Evolutionary conservation across 805 yeast genomes (phyloP), one percentile per base, ranked within the genome.

Genomic region (Ogataea corticis): DNA sequence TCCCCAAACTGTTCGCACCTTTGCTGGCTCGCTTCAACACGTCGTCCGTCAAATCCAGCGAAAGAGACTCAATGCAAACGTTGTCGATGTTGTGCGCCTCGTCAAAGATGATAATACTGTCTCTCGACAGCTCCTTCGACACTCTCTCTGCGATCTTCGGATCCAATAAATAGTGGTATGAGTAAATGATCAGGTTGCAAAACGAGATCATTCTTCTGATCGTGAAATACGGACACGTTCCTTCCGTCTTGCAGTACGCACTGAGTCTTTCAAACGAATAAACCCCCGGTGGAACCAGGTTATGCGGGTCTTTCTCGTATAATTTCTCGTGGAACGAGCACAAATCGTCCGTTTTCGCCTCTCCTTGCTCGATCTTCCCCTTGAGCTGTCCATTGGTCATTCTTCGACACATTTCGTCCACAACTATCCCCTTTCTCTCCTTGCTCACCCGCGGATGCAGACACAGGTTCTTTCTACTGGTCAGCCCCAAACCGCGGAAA

Each of bases 11-110:
- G 52, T 77, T 77, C 0, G 96, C 96, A 53, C 98, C 98, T 53
- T 83, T 76, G 1, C 96, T 76, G 0, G 99, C 99, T 54, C 82
- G 74, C 57, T 90, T 84, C 49, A 94, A 68, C 7, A 89, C 80
- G 54, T 92, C 97, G 56, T 90, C 96, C 0, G 97, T 94, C 52
- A 94, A 70, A 62, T 94, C 98, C 39, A 94, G 75, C 5, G 97
- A 88, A 33, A 94, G 67, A 0, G 98, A 87, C 66, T 94, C 99
- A 46, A 94, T 94, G 71, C 99, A 94, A 46, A 94, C 99, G 73
- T 94, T 94, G 74, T 94, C 99, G 45, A 94, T 94, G 68, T 94
- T 94, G 66, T 94, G 99, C 38, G 99, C 99, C 70, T 94, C 99
- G 69, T 94, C 99, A 62, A 94, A 94, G 32, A 94, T 95, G 50